These are phyloP conservation scores for Cercospora nicotianae DNA, from an alignment of 2,329 filamentous ascomycete species.

Conservation along the genomic window DNA sequence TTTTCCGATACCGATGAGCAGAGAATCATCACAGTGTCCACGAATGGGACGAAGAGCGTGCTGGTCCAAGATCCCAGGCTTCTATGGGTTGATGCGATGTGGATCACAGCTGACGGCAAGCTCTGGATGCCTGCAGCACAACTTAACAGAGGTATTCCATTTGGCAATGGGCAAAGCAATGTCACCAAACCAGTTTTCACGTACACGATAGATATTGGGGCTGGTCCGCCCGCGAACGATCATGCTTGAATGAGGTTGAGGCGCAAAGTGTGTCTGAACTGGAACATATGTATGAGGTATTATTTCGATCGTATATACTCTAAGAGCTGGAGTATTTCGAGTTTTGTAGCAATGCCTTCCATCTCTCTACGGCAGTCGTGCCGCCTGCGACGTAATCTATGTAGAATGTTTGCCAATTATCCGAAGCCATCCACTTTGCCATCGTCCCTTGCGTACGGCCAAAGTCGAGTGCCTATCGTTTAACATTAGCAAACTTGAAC, in stretches of 20 bases:
- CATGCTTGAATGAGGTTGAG: conserved; percentile 22
- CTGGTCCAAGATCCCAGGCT: conserved; percentile 35
- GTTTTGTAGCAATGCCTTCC: too few relatives aligned
- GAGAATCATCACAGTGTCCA: conserved; percentile 32
- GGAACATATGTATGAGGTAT: too few relatives aligned
- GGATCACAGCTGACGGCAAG: conserved; percentile 29
- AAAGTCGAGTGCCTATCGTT: too few relatives aligned
- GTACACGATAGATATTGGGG: conserved; percentile 33
- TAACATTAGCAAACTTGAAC: too few relatives aligned
- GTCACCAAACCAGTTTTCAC: conserved; percentile 33
- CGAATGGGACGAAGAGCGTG: conserved; percentile 33
- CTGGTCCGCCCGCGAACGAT: conserved; percentile 34
- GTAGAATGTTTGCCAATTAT: too few relatives aligned
- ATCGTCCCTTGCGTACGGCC: too few relatives aligned
- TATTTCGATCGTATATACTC: too few relatives aligned
- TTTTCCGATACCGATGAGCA: conserved; percentile 40
- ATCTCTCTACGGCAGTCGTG: too few relatives aligned
- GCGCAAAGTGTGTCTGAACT: too few relatives aligned
- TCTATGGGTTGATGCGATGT: conserved; percentile 39
- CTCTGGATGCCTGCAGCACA: conserved; percentile 38
- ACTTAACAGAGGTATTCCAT: conserved; percentile 35
- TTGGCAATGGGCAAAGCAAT: conserved; percentile 32
- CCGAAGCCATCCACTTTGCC: too few relatives aligned
- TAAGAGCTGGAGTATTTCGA: too few relatives aligned
- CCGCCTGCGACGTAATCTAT: too few relatives aligned